Evolutionary conservation across 495 filamentous ascomycete genomes (phyloP), one percentile per base, ranked within the genome.

Genomic region (Daldinia loculata): DNA sequence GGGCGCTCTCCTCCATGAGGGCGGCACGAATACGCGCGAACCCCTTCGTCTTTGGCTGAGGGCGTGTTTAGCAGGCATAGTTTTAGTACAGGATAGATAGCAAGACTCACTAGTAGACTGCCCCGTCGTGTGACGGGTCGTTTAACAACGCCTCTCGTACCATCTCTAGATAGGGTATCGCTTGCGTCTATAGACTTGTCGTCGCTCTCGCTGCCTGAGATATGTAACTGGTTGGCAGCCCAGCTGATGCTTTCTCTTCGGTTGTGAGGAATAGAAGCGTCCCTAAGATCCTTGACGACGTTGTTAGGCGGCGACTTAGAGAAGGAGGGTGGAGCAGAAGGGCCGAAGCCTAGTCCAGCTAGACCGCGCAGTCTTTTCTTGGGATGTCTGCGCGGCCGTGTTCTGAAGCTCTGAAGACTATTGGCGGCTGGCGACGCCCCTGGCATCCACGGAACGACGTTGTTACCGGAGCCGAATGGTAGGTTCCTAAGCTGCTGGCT

Each of bases 1-100:
- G 95, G 0, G 93, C 87, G 39, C 86, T 87, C 80, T 99, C 95
- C 79, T 98, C 95, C 56, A 90, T 83, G 1, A 99, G 86, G 6
- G 92, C 93, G 9, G 95, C 96, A 55, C 91, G 88, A 72, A 99
- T 96, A 3, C 95, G 91, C 2, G 94, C 93, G 79, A 98, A 98
- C 0, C 88, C 92, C 81, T 97, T 97, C 0, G 94, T 93, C 82
- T 99, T 99, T 15, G 95, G 95, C 91, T 84, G 51, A 43, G 66
- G 24, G 27, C 5, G 58, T 30, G 56, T 58, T 58, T 43, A 45
- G 41, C 27, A 57, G 74, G 14, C 51, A 15, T 32, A 63, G 65
- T n/a, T 56, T 60, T 19, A 19, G 32, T 58, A 22, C 9, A 26
- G n/a, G 24, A 62, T 45, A 22, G 4, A 24, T 48, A 57, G 12